Percentiles rank a stretch among this genome's conserved stretches.
Conservation (phyloP, 176 grass and related monocot genomes). For the Aechmea fasciata region DNA sequence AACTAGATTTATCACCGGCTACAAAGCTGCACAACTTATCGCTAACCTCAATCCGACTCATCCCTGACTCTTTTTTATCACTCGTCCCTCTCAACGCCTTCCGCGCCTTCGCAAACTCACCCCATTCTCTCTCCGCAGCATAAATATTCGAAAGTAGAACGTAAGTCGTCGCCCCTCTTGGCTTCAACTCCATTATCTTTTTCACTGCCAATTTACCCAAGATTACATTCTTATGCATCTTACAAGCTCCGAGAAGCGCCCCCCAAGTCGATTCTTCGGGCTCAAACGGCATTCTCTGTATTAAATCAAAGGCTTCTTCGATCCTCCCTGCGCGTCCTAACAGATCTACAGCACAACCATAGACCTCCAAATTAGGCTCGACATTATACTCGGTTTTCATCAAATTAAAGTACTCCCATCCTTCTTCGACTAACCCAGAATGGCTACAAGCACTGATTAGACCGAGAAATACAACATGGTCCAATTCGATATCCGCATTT, state of each 20-base stretch:
- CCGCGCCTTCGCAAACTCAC: conserved; percentile 37
- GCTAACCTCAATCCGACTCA: conserved; percentile 41
- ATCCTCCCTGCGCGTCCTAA: conserved; percentile 36
- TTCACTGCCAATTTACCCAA: conserved; percentile 35
- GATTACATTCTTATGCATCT: conserved; percentile 45
- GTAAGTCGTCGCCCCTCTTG: conserved; percentile 28
- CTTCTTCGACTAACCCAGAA: conserved; percentile 47
- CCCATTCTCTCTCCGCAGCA: conserved; percentile 49
- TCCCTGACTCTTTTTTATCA: conserved; percentile 40
- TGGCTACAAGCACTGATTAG: conserved; percentile 54
- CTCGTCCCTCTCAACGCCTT: conserved; percentile 29
- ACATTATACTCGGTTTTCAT: conserved; percentile 41
- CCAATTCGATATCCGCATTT: conserved; percentile 16
- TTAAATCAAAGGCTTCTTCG: conserved; percentile 31
- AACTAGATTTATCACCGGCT: conserved; percentile 33
- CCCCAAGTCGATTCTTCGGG: conserved; percentile 51
- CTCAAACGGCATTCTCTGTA: conserved; percentile 37
- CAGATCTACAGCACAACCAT: conserved; percentile 41
- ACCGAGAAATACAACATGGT: conserved; percentile 38
- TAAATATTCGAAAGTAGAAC: conserved; percentile 51
- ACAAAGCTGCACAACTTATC: conserved; percentile 40
- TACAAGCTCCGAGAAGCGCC: conserved; percentile 44
- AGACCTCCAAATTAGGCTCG: conserved; percentile 40
- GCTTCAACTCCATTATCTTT: conserved; percentile 46
- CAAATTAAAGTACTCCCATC: conserved; percentile 40